A percentile compares a stretch with the other conserved stretches of the same genome.
These are phyloP conservation scores for Cyberlindnera mississippiensis DNA, from an alignment of 805 yeast species.

Conservation along the genomic window DNA sequence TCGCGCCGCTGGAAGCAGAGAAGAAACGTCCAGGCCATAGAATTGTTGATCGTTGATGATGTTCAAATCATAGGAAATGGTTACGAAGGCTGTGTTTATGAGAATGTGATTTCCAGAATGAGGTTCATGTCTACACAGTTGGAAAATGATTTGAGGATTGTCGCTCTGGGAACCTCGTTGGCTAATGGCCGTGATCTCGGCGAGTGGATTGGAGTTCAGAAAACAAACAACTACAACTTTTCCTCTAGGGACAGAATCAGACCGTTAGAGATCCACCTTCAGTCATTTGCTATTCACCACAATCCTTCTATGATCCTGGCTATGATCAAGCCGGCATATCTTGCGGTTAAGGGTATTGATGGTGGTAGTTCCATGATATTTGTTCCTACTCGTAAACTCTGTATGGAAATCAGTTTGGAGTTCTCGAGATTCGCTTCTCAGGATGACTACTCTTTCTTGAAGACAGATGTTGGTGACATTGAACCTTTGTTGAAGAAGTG, in stretches of 20 bases:
- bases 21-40: slow-evolving; percentile 63
- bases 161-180: slow-evolving; percentile 67
- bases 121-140: slow-evolving; percentile 63
- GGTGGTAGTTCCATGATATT: slow-evolving; percentile 45
- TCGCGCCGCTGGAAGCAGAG: slow-evolving; percentile 84
- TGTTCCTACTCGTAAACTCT: slow-evolving; percentile 51
- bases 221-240: slow-evolving; percentile 62
- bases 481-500: slow-evolving; percentile 41
- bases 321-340: slow-evolving; percentile 47
- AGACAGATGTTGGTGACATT: slow-evolving; percentile 35
- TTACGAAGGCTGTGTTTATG: slow-evolving; percentile 58
- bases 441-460: slow-evolving; percentile 38
- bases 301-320: slow-evolving; percentile 49
- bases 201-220: slow-evolving; percentile 79
- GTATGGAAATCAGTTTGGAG: slow-evolving; percentile 48
- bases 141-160: slow-evolving; percentile 53
- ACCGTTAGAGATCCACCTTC: slow-evolving; percentile 56
- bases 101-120: slow-evolving; percentile 65
- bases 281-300: slow-evolving; percentile 43
- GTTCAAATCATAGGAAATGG: slow-evolving; percentile 63
- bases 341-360: slow-evolving; percentile 33
- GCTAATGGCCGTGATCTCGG: slow-evolving; percentile 76
- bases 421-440: slow-evolving; percentile 36
- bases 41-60: slow-evolving; percentile 69
- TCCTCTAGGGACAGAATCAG: slow-evolving; percentile 54